Base-by-base conservation (phyloP, 768 basidiomycete species). In the Brasilioporus rufonigricans region DNA sequence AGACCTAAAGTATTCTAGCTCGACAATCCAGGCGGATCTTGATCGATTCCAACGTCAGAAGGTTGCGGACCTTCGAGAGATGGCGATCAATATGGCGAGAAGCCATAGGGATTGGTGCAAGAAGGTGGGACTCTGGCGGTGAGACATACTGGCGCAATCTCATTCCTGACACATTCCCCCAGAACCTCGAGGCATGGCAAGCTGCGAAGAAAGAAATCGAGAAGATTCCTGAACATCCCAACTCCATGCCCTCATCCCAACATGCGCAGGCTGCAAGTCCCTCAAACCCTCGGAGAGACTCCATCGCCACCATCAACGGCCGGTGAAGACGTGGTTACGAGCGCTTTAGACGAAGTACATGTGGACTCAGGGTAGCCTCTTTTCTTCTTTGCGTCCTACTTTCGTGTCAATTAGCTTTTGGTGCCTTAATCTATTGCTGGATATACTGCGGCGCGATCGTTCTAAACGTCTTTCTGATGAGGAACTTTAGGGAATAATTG, bases 31-130 rank as follows among this genome's bases (percentile, higher is more conserved):
- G 70, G 92, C 93, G 16, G 97, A 99, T 74, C 76, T 99, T 59
- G 97, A 99, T 73, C 84, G 97, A 47, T 99, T 99, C 74, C 97
- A 99, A 70, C 83, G 97, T 23, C 97, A 98, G 76, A 99, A 99
- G 69, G 97, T 99, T 4, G 93, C 93, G 8, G 97, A 99, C 75
- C 61, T 98, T 61, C 77, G 94, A 35, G 92, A 96, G 70, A 94
- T 99, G 94, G 76, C 88, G 36, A 91, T 98, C 57, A 83, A 82
- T 62, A 87, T 98, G 81, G 91, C 93, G 0, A 80, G 82, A 63
- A 89, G 86, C 50, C 97, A 99, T 70, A 82, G 89, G 47, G 97
- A 98, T 62, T 98, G 95, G 95, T 96, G 93, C 71, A 87, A 90
- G 77, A 91, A 94, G 86, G 96, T 93, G 56, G 32, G 61, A 49